Evolutionary conservation across 2,329 filamentous ascomycete species (phyloP).

Genomic region (Madurella fahalii): DNA sequence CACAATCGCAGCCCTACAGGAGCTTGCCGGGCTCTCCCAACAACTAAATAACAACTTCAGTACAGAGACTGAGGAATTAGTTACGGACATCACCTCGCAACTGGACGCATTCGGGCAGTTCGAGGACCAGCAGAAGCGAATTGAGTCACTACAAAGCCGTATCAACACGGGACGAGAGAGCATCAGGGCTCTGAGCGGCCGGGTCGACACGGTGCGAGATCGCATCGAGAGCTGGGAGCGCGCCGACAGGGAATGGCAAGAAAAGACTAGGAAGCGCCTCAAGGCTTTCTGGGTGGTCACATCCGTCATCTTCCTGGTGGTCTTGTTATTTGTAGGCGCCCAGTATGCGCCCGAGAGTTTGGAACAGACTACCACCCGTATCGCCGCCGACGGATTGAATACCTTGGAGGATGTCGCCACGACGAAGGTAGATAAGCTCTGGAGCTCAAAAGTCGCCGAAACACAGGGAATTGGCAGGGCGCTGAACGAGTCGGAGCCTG

Average conservation of each 20-base stretch:
- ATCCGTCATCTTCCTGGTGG: constrained; percentile 44
- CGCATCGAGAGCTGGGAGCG: constrained; percentile 65
- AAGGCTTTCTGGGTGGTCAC: constrained; percentile 61
- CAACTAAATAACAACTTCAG: constrained; percentile 57
- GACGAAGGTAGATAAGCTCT: background rate
- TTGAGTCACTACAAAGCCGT: constrained; percentile 58
- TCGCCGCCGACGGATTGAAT: constrained; percentile 16
- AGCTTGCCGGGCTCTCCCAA: constrained; percentile 60
- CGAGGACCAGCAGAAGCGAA: constrained; percentile 59
- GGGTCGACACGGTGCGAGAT: constrained; percentile 60
- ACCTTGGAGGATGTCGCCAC: constrained; percentile 10
- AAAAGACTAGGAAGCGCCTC: constrained; percentile 60
- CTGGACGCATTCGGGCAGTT: constrained; percentile 60
- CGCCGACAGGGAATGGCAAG: constrained; percentile 64
- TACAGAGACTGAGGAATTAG: constrained; percentile 54
- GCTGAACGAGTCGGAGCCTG: constrained; percentile 5
- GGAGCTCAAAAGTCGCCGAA: constrained; percentile 1
- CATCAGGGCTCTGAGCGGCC: constrained; percentile 55
- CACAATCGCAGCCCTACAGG: constrained; percentile 61
- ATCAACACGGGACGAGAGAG: constrained; percentile 57
- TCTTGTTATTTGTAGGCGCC: constrained; percentile 40
- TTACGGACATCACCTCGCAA: constrained; percentile 56
- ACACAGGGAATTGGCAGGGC: background rate
- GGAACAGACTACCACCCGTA: constrained; percentile 6
- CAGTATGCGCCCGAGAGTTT: constrained; percentile 30